phyloP scores from a whole-genome alignment of 768 basidiomycete species.

The Termitomyces sp. region DNA sequence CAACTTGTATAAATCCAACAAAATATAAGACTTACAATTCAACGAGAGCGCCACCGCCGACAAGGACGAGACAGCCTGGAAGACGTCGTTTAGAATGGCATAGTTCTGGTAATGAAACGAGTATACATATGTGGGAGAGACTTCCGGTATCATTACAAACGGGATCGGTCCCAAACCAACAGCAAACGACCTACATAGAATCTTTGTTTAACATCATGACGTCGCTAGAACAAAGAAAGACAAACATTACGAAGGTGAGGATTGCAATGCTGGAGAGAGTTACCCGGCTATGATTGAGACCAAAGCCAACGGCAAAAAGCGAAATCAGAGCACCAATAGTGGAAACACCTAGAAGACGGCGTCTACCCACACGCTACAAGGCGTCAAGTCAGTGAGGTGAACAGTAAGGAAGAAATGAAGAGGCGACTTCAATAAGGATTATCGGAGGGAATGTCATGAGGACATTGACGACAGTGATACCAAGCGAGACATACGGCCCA shows the following conservation, averaged over 20 bases:
- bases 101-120: not conserved
- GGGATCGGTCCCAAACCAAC: constrained; percentile 89
- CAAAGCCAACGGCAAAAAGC: constrained; percentile 62
- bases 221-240: not conserved
- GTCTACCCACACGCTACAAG: constrained; percentile 66
- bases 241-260: constrained; percentile 72
- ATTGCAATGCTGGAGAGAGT: constrained; percentile 70
- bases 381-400: not conserved
- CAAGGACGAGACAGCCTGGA: constrained; percentile 72
- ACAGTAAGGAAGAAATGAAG: constrained; percentile 1
- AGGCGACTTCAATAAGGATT: constrained; percentile 75
- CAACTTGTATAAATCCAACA: not conserved
- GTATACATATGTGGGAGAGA: constrained; percentile 75
- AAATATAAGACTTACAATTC: constrained; percentile 48
- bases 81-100: not conserved
- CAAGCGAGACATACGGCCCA: constrained; percentile 79
- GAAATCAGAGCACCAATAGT: constrained; percentile 61
- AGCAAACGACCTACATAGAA: constrained; percentile 66
- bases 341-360: constrained; percentile 62
- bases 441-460: constrained; percentile 83
- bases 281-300: constrained; percentile 57
- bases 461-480: constrained; percentile 82
- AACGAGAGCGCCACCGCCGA: constrained; percentile 71
- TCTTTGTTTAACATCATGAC: not conserved
- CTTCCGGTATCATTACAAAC: constrained; percentile 88